Evolutionary conservation across 1,284 basidiomycete species (phyloP).

Genomic region (Entoloma clypeatum): DNA sequence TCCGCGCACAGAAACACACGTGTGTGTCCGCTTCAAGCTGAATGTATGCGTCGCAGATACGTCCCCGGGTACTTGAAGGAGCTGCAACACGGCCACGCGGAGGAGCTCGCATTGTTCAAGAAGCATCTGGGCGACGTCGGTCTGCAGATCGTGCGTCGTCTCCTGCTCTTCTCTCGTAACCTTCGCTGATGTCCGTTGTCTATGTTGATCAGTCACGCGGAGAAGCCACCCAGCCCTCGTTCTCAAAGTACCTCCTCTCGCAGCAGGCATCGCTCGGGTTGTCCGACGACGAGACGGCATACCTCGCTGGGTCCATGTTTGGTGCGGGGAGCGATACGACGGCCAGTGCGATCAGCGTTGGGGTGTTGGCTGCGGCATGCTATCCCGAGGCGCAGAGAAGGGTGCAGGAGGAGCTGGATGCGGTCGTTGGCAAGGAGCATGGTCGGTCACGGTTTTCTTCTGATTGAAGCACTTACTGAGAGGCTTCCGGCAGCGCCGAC

Average conservation of each 20-base stretch:
- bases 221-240: conserved; percentile 40
- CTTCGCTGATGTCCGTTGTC: not conserved
- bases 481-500: conserved; percentile 39
- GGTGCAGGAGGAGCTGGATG: conserved; percentile 61
- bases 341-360: conserved; percentile 51
- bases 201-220: conserved; percentile 27
- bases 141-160: conserved; percentile 37
- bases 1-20: no score
- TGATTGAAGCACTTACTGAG: not conserved
- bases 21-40: not conserved
- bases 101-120: conserved; percentile 56
- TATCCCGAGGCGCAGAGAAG: conserved; percentile 51
- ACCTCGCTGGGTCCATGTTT: conserved; percentile 59
- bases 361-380: conserved; percentile 60
- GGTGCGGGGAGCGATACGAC: conserved; percentile 65
- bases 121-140: conserved; percentile 44
- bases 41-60: conserved; percentile 30
- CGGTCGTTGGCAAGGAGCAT: conserved; percentile 51
- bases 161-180: not conserved
- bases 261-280: conserved; percentile 46
- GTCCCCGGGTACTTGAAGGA: conserved; percentile 56
- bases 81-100: conserved; percentile 47
- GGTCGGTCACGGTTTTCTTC: conserved; percentile 29
- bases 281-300: conserved; percentile 52
- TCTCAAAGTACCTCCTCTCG: conserved; percentile 55